Conservation (phyloP, 2,329 filamentous ascomycete genomes). For the Penicillium sp. region DNA sequence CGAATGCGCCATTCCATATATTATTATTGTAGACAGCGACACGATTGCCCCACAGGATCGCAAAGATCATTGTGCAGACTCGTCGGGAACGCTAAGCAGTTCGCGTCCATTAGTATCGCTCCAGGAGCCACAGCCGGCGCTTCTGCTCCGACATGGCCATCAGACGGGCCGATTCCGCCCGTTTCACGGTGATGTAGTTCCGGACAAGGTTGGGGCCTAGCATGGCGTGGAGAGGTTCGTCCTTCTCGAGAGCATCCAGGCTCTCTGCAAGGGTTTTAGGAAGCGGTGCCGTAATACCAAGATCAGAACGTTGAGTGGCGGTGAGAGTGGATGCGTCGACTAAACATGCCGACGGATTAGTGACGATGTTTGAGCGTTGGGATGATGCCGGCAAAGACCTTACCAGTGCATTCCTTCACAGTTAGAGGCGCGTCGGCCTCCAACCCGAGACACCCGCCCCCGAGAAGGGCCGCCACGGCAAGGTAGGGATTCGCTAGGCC, state of each 20-base stretch:
- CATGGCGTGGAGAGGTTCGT: slow-evolving; percentile 27
- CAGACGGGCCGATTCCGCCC: slow-evolving; percentile 34
- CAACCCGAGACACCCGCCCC: slow-evolving; percentile 59
- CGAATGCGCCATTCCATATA: no score
- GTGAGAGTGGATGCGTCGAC: slow-evolving; percentile 37
- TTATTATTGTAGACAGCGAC: no score
- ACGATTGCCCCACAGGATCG: no score
- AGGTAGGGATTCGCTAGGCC: slow-evolving; percentile 77
- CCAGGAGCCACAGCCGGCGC: slow-evolving; percentile 39
- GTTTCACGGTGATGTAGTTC: slow-evolving; percentile 34
- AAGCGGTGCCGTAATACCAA: slow-evolving; percentile 39
- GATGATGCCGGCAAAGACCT: slow-evolving; percentile 7
- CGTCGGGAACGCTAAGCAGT: no score
- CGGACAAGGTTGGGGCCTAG: slow-evolving; percentile 30
- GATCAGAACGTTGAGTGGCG: slow-evolving; percentile 26
- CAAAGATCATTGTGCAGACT: no score
- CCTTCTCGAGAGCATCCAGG: slow-evolving; percentile 31
- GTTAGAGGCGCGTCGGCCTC: slow-evolving; percentile 24
- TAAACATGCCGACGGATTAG: slow-evolving; percentile 5
- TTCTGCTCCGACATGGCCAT: slow-evolving; percentile 31
- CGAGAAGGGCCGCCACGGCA: slow-evolving; percentile 60
- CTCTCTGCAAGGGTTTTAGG: slow-evolving; percentile 38
- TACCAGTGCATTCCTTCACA: slow-evolving; percentile 35
- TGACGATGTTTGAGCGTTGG: not conserved
- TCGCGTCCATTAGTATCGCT: slow-evolving; percentile 35